Conservation (phyloP, 495 filamentous ascomycete genomes). For the Penicillium nucicola region DNA sequence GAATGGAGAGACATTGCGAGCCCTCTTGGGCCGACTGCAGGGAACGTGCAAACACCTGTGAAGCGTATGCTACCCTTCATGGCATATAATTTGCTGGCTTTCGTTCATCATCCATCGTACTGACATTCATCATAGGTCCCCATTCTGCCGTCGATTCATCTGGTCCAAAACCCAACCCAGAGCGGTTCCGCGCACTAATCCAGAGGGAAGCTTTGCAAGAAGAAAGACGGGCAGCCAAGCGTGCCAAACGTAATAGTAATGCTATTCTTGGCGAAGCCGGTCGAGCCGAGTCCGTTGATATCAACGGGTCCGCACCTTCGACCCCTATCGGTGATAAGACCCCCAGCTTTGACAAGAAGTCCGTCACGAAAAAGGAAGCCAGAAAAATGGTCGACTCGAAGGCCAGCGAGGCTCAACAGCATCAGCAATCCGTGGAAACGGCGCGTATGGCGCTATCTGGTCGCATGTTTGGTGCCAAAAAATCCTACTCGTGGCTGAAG, state of each 20-base stretch:
- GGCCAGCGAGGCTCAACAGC: slow-evolving; percentile 48
- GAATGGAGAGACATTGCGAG: slow-evolving; percentile 68
- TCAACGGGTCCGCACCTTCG: slow-evolving; percentile 41
- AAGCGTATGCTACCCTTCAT: slow-evolving; percentile 52
- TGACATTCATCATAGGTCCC: slow-evolving; percentile 29
- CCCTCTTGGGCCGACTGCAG: slow-evolving; percentile 29
- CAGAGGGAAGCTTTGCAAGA: slow-evolving; percentile 41
- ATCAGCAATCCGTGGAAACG: slow-evolving; percentile 48
- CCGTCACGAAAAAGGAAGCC: slow-evolving; percentile 52
- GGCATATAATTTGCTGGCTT: background rate
- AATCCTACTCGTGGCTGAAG: slow-evolving; percentile 47
- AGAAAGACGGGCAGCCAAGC: slow-evolving; percentile 50
- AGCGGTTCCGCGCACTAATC: slow-evolving; percentile 33
- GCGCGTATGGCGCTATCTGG: slow-evolving; percentile 43
- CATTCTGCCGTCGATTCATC: slow-evolving; percentile 19
- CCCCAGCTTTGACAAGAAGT: slow-evolving; percentile 52
- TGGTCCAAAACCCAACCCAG: slow-evolving; percentile 25
- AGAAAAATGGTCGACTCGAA: slow-evolving; percentile 49
- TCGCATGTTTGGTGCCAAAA: slow-evolving; percentile 44
- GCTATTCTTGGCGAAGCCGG: slow-evolving; percentile 39
- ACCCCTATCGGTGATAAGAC: slow-evolving; percentile 41
- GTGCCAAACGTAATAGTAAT: slow-evolving; percentile 43
- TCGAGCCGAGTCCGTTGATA: slow-evolving; percentile 34
- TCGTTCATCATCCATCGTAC: background rate
- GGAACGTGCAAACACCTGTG: slow-evolving; percentile 47